Evolutionary conservation across 352 stramenopile species (phyloP).

Genomic region (Blastocystis sp.): DNA sequence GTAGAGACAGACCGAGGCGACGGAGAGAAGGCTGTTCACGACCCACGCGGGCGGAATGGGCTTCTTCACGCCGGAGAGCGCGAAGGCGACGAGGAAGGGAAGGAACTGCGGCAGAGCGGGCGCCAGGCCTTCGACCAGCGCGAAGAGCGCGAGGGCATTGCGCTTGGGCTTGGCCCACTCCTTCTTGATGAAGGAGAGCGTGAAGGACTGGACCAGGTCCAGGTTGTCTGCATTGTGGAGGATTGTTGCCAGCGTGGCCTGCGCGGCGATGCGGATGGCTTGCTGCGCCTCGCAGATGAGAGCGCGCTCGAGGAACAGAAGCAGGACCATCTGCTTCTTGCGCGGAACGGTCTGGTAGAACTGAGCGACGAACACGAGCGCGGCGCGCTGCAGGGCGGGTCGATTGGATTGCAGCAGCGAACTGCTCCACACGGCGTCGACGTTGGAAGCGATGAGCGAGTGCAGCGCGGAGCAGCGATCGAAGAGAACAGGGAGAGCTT

Average conservation of each 20-base stretch:
- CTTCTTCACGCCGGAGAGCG: neutral
- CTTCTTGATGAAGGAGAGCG: constrained; percentile 3
- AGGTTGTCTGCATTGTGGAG: neutral
- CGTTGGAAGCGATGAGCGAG: no score
- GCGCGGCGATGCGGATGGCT: neutral
- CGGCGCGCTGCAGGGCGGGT: neutral
- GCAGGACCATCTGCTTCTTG: neutral
- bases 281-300: neutral
- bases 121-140: neutral
- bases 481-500: neutral
- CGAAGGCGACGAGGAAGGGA: neutral
- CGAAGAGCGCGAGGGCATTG: neutral
- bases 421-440: neutral
- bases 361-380: neutral
- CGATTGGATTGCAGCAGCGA: neutral
- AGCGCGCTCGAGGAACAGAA: neutral
- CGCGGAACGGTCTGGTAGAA: neutral
- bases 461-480: neutral
- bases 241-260: neutral
- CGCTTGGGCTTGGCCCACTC: neutral
- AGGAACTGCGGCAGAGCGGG: neutral
- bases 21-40: neutral
- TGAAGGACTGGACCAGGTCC: constrained; percentile 3
- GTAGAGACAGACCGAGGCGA: neutral
- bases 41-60: neutral